Conservation (phyloP, 805 yeast genomes). For the Candida nemodendra region DNA sequence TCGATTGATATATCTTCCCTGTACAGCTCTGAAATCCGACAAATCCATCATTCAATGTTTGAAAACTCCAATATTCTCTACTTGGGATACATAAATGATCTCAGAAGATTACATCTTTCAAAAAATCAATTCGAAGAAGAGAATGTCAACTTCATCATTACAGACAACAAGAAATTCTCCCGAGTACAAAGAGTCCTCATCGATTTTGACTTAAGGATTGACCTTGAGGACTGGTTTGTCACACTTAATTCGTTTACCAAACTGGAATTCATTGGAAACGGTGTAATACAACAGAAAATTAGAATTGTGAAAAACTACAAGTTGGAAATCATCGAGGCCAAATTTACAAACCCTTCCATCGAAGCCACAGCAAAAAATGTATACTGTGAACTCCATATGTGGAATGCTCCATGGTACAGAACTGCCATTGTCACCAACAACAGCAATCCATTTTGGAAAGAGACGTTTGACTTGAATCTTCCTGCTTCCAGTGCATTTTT, state of each 20-base stretch:
- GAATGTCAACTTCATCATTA: constrained; percentile 7
- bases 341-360: constrained; percentile 35
- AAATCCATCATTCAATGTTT: constrained; percentile 61
- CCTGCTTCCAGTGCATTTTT: constrained; percentile 55
- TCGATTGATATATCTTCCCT: constrained; percentile 54
- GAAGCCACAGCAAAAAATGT: constrained; percentile 24
- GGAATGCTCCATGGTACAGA: constrained; percentile 76
- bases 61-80: constrained; percentile 58
- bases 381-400: constrained; percentile 70
- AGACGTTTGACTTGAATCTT: constrained; percentile 61
- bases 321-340: constrained; percentile 66
- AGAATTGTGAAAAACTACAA: constrained; percentile 53
- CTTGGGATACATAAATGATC: constrained; percentile 53
- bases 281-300: constrained; percentile 35
- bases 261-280: constrained; percentile 44
- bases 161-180: constrained; percentile 10
- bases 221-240: constrained; percentile 75
- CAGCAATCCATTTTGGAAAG: constrained; percentile 78
- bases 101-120: constrained; percentile 45
- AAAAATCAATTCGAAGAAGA: constrained; percentile 24
- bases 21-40: constrained; percentile 60
- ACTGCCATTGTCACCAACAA: constrained; percentile 59
- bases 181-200: constrained; percentile 42
- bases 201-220: constrained; percentile 64
- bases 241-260: constrained; percentile 63